Base-by-base conservation (phyloP, 208 protist species). In the Leishmania tarentolae region DNA sequence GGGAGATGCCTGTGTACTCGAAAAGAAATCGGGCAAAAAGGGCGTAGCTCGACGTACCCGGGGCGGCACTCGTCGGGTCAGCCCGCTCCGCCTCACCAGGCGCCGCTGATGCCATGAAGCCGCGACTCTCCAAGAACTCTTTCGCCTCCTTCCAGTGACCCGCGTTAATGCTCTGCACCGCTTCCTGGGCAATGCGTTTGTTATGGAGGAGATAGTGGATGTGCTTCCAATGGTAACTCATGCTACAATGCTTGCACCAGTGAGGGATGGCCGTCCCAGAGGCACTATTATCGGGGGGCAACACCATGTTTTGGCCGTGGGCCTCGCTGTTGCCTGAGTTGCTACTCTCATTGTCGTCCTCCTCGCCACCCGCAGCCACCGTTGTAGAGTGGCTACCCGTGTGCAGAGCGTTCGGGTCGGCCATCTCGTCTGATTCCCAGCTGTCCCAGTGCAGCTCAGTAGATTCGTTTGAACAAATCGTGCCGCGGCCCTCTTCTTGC, bases 151-250 rank as follows among this genome's bases (percentile, higher is more conserved):
- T 81, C 94, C 94, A 97, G 50, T 90, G 87, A 8, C 91, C 90
- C 13, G 68, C 81, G 82, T 94, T 93, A 70, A 94, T 86, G 57
- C 91, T 75, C 72, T 86, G 84, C 69, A 91, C 71, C 17, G 91
- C 93, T 46, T 90, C 86, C 56, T 91, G 87, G 52, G 84, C 76
- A 44, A 95, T 92, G 83, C 87, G 87, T 78, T 96, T 96, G 86
- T 96, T 90, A 68, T 95, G 92, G 52, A 94, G 82, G 21, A 93
- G 85, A 72, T 86, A 90, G 75, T 97, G 94, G 50, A 97, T 83
- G 79, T 97, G 94, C 84, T 96, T 96, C 93, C 94, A 97, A 86
- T 97, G 94, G 82, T 95, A 97, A 59, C 80, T 73, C 71, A 95
- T 87, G 56, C 79, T 84, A 59, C 59, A 70, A 28, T 83, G 1